Base-by-base conservation (phyloP, 2,329 filamentous ascomycete species). In the Hypoxylon sp. region DNA sequence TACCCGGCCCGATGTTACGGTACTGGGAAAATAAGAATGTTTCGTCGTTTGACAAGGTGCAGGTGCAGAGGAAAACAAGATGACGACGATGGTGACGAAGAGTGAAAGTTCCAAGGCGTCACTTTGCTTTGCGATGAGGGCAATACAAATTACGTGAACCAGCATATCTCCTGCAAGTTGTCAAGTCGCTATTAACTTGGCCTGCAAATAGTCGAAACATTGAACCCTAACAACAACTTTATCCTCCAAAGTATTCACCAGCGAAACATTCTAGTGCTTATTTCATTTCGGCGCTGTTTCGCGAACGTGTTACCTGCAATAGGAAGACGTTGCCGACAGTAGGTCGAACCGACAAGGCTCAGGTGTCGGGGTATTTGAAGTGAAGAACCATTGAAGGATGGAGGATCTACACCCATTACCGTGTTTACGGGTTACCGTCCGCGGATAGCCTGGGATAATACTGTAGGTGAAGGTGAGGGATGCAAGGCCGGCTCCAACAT, bases 111-210 rank as follows among this genome's bases (percentile, higher is more conserved):
- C 34, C 32, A 42, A 54, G 25, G 45, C 38, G 48, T 45, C 13
- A 16, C 27, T 44, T n/a, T n/a, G n/a, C n/a, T n/a, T n/a, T 21
- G 30, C 19, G 11, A 45, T 21, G 35, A 36, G 51, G 45, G 35
- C 12, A 36, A 27, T 12, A 20, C 19, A 23, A 19, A 55, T 29
- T 46, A 48, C 46, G 51, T 57, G 46, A 46, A 48, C 55, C 42
- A 48, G 41, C 30, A 26, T 50, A 55, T 55, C 55, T 55, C 8
- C 42, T 45, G 29, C 46, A 57, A 51, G 55, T n/a, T n/a, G n/a
- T n/a, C n/a, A n/a, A n/a, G n/a, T n/a, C n/a, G n/a, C n/a, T n/a
- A n/a, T n/a, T n/a, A n/a, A n/a, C n/a, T n/a, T n/a, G n/a, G n/a
- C n/a, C n/a, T n/a, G n/a, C n/a, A n/a, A n/a, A n/a, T n/a, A n/a